Evolutionary conservation across 352 stramenopile genomes (phyloP).

Genomic region (Phytophthora citricola): DNA sequence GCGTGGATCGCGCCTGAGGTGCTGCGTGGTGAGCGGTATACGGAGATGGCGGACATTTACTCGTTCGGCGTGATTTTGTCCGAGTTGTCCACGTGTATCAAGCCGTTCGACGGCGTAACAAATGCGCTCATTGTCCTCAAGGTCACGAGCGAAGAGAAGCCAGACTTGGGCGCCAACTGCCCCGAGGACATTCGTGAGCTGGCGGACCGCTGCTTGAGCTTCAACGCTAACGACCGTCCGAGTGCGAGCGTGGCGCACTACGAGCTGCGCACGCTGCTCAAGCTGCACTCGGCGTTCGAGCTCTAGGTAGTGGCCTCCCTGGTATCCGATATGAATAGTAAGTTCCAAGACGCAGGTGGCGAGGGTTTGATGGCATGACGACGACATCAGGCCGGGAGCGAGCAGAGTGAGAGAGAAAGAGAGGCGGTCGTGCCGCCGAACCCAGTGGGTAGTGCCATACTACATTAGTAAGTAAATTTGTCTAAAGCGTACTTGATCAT

Average conservation of each 20-base stretch:
- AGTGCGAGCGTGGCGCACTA: constrained; percentile 81
- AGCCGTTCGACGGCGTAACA: constrained; percentile 73
- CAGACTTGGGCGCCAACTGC: constrained; percentile 59
- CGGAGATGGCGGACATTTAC: constrained; percentile 88
- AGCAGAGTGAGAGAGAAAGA: constrained; percentile 13
- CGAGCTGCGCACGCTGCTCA: constrained; percentile 76
- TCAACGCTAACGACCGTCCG: constrained; percentile 64
- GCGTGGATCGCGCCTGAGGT: constrained; percentile 87
- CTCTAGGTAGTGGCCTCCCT: constrained; percentile 37
- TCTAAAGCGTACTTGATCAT: constrained; percentile 24
- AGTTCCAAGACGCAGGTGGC: constrained; percentile 24
- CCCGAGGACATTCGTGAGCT: constrained; percentile 76
- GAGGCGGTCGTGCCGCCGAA: constrained; percentile 5
- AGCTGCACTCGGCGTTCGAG: constrained; percentile 65
- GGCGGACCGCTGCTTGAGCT: constrained; percentile 67
- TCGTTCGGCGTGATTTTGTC: constrained; percentile 86
- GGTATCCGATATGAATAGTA: constrained; percentile 41
- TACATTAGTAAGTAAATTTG: constrained; percentile 29
- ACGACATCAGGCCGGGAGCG: background rate
- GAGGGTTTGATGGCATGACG: background rate
- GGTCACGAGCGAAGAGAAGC: constrained; percentile 76
- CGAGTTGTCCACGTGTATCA: constrained; percentile 70
- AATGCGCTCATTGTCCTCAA: constrained; percentile 80
- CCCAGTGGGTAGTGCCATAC: constrained; percentile 33
- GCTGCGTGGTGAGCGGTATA: constrained; percentile 83